These are phyloP conservation scores for Zygotorulaspora chibaensis DNA, from an alignment of 805 yeast species.

Conservation along the genomic window DNA sequence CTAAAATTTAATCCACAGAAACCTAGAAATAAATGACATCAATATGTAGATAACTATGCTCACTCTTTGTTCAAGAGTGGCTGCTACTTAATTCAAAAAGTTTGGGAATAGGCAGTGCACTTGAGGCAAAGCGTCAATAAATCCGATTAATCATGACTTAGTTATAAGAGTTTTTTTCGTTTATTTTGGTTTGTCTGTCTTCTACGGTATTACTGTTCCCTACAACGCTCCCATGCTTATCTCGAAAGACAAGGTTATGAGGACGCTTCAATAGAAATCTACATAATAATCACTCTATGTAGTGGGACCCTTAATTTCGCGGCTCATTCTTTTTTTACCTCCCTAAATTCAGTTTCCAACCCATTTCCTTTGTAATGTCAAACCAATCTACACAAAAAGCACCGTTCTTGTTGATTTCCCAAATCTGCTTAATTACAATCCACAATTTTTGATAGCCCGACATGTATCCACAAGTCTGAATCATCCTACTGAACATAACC, in stretches of 20 bases:
- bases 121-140: no score
- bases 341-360: background rate
- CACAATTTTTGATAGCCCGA: background rate
- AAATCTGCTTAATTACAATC: background rate
- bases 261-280: conserved; percentile 29
- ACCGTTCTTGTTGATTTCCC: background rate
- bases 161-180: conserved; percentile 50
- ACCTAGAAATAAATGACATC: no score
- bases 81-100: no score
- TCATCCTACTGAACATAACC: background rate
- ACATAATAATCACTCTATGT: no score
- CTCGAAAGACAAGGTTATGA: conserved; percentile 39
- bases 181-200: conserved; percentile 50
- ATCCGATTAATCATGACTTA: no score
- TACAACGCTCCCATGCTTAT: conserved; percentile 46
- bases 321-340: no score
- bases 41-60: no score
- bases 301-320: no score
- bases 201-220: conserved; percentile 58
- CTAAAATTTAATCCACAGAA: no score
- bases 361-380: background rate
- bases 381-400: conserved; percentile 1
- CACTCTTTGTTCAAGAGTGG: no score
- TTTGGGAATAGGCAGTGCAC: no score
- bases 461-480: conserved; percentile 1